Conservation (phyloP, 106 monocot species). For the Ottelia alismoides region DNA sequence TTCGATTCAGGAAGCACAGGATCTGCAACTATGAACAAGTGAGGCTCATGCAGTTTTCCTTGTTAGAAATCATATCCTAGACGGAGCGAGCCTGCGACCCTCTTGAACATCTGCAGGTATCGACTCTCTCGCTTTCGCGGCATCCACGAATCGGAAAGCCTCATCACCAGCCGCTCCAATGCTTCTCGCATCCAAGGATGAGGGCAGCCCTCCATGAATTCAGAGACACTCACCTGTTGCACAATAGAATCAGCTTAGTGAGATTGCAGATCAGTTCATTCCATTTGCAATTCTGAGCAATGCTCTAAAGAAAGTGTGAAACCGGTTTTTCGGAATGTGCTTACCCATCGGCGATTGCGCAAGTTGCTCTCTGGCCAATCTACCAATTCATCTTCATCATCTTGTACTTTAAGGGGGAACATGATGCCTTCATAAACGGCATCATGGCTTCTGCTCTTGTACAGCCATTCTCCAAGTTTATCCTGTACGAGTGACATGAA, state of each 20-base stretch:
- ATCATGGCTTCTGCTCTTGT: constrained; percentile 8
- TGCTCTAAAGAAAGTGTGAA: neutral
- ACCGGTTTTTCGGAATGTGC: neutral
- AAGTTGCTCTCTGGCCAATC: constrained; percentile 8
- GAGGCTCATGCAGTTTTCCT: too few relatives aligned
- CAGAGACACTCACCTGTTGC: constrained; percentile 3
- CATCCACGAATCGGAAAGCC: neutral
- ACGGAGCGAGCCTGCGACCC: too few relatives aligned
- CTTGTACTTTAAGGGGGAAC: constrained; percentile 7
- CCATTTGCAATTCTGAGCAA: neutral
- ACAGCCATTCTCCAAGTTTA: constrained; percentile 6
- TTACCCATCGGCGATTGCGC: constrained; percentile 4
- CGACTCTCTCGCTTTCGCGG: too few relatives aligned
- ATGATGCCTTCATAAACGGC: constrained; percentile 3
- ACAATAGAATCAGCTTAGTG: neutral
- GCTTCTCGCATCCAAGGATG: constrained; percentile 11
- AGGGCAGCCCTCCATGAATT: constrained; percentile 1
- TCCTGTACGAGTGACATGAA: constrained; percentile 5
- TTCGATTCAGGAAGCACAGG: too few relatives aligned
- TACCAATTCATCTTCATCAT: constrained; percentile 4
- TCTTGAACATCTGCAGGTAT: too few relatives aligned
- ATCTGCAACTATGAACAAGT: too few relatives aligned
- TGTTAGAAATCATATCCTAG: too few relatives aligned
- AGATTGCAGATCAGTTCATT: neutral
- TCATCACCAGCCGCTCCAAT: constrained; percentile 3